A percentile compares a stretch with the other conserved stretches of the same genome.
Conservation (phyloP, 108 stramenopile species). For the Chaetoceros muelleri region DNA sequence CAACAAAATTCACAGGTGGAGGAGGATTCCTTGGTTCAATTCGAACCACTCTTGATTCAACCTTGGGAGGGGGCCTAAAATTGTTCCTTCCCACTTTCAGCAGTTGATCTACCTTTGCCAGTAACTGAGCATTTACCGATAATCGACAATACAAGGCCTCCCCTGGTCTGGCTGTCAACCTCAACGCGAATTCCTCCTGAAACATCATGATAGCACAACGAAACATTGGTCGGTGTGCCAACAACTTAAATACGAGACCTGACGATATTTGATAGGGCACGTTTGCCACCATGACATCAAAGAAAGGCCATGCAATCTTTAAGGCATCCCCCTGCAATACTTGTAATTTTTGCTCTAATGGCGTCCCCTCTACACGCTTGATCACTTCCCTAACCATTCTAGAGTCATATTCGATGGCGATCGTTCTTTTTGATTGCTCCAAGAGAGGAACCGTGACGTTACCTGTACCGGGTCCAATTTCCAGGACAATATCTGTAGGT, state of each 20-base stretch:
- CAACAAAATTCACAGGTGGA: slow-evolving; percentile 94
- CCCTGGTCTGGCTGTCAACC: slow-evolving; percentile 88
- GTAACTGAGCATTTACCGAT: slow-evolving; percentile 94
- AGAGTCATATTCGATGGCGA: slow-evolving; percentile 95
- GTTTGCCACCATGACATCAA: slow-evolving; percentile 97
- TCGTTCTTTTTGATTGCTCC: slow-evolving; percentile 75
- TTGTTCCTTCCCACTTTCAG: slow-evolving; percentile 96
- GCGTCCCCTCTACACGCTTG: slow-evolving; percentile 93
- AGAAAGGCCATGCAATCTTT: slow-evolving; percentile 91
- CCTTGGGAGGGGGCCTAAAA: slow-evolving; percentile 97
- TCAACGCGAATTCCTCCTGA: slow-evolving; percentile 95
- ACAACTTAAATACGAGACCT: slow-evolving; percentile 92
- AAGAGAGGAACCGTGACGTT: slow-evolving; percentile 97
- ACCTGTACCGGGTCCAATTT: slow-evolving; percentile 94
- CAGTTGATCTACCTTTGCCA: slow-evolving; percentile 96
- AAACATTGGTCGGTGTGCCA: slow-evolving; percentile 91
- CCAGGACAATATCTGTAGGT: slow-evolving; percentile 79
- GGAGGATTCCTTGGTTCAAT: slow-evolving; percentile 95
- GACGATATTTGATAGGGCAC: slow-evolving; percentile 97
- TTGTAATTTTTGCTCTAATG: slow-evolving; percentile 60
- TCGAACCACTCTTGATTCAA: slow-evolving; percentile 80
- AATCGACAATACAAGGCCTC: slow-evolving; percentile 95
- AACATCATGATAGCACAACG: slow-evolving; percentile 99
- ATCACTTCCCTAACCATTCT: slow-evolving; percentile 97
- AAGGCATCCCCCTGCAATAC: slow-evolving; percentile 96